These are phyloP conservation scores for Mallotus japonicus DNA, from an alignment of 441 rosid species.

Conservation along the genomic window DNA sequence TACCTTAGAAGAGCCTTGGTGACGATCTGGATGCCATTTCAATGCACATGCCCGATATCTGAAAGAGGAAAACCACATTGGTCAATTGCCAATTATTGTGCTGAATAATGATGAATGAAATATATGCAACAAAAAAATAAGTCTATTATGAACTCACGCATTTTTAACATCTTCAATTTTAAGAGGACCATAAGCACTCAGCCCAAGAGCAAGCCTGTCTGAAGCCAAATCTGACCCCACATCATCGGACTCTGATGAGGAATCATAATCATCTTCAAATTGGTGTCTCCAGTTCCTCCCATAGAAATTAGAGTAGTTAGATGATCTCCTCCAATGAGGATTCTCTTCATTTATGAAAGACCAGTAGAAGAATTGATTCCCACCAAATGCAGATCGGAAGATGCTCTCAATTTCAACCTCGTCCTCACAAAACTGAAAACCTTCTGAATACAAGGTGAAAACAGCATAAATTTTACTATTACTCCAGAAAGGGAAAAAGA, in stretches of 20 bases:
- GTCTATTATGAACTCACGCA: slow-evolving; percentile 52
- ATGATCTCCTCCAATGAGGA: slow-evolving; percentile 48
- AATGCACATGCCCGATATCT: slow-evolving; percentile 84
- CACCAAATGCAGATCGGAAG: slow-evolving; percentile 63
- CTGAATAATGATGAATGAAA: neutral
- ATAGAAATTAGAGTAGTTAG: slow-evolving; percentile 37
- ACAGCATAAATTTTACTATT: slow-evolving; percentile 3
- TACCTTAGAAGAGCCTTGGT: slow-evolving; percentile 89
- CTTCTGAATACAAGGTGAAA: slow-evolving; percentile 43
- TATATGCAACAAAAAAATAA: slow-evolving; percentile 2
- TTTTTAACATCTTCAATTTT: slow-evolving; percentile 68
- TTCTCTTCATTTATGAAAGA: slow-evolving; percentile 61
- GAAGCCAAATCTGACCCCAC: slow-evolving; percentile 45
- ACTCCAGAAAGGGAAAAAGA: slow-evolving; percentile 9
- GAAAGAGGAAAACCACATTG: slow-evolving; percentile 19
- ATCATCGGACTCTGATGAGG: slow-evolving; percentile 40
- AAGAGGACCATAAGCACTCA: slow-evolving; percentile 68
- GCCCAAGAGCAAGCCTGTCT: slow-evolving; percentile 77
- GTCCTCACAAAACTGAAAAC: slow-evolving; percentile 58
- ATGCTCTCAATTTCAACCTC: slow-evolving; percentile 49
- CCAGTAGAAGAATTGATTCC: slow-evolving; percentile 50
- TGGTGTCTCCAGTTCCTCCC: slow-evolving; percentile 43
- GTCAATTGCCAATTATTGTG: neutral
- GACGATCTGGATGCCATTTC: slow-evolving; percentile 99
- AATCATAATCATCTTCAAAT: slow-evolving; percentile 50